phyloP scores from a whole-genome alignment of 352 stramenopile species.

The Bremia lactucae region DNA sequence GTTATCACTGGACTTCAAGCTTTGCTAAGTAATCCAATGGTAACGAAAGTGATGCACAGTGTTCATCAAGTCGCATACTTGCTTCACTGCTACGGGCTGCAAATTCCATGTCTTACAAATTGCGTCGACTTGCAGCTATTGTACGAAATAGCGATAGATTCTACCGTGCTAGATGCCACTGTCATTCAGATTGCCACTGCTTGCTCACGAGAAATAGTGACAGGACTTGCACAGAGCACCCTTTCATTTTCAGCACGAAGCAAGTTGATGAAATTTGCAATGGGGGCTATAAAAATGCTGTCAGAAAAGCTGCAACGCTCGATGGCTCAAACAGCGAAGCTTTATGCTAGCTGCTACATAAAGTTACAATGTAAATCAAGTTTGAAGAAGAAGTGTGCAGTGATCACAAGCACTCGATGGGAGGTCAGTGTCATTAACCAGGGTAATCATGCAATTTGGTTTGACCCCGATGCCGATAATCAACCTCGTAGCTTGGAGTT shows the following conservation, averaged over 20 bases:
- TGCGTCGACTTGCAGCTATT: conserved; percentile 23
- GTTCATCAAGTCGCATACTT: conserved; percentile 13
- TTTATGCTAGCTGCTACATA: conserved; percentile 8
- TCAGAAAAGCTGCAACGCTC: not conserved
- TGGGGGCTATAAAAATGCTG: not conserved
- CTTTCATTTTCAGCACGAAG: conserved; percentile 11
- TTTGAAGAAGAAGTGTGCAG: not conserved
- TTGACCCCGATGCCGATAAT: conserved; percentile 16
- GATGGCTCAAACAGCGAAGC: conserved; percentile 7
- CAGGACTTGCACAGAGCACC: conserved; percentile 2
- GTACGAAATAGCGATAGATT: conserved; percentile 10
- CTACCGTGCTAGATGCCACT: conserved; percentile 1
- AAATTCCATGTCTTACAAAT: conserved; percentile 5
- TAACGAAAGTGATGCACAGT: conserved; percentile 17
- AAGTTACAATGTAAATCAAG: not conserved
- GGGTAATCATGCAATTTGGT: conserved; percentile 19
- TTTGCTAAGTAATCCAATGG: conserved; percentile 5
- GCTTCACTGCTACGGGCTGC: conserved; percentile 7
- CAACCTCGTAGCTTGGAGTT: conserved; percentile 22
- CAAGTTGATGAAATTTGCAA: not conserved
- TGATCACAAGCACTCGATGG: conserved; percentile 22
- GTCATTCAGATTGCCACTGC: conserved; percentile 9
- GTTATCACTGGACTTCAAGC: conserved; percentile 4
- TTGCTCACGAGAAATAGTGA: not conserved
- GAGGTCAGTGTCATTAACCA: conserved; percentile 10